Evolutionary conservation across 1,139 yeast species (phyloP).

Genomic region (Hyphopichia wangnamkhiaoensis): DNA sequence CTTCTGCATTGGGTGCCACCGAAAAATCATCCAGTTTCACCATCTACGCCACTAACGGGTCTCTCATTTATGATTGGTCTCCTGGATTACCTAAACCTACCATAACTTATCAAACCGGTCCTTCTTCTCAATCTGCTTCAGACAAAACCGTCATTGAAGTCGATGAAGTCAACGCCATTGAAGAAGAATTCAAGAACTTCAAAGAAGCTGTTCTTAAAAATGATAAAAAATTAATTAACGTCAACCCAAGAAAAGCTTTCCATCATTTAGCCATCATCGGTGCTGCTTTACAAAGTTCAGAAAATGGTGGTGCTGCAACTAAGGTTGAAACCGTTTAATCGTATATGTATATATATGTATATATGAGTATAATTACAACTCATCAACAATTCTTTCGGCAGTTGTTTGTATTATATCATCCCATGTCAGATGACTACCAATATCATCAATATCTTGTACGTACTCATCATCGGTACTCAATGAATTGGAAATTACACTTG

Average conservation of each 20-base stretch:
- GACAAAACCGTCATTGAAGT: conserved; percentile 50
- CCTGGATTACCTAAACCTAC: conserved; percentile 52
- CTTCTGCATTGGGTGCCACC: conserved; percentile 86
- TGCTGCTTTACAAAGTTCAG: conserved; percentile 76
- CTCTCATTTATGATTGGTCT: conserved; percentile 63
- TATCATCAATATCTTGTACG: not conserved
- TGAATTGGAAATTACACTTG: too few species aligned
- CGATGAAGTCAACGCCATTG: conserved; percentile 54
- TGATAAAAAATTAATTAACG: conserved; percentile 59
- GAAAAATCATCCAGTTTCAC: conserved; percentile 66
- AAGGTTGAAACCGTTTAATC: conserved; percentile 39
- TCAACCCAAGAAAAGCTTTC: conserved; percentile 75
- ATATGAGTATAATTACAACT: too few species aligned
- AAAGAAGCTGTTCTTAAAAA: conserved; percentile 65
- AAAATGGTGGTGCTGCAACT: conserved; percentile 58
- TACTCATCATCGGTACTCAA: not conserved
- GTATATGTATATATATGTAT: too few species aligned
- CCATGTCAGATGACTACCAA: not conserved
- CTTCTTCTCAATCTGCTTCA: conserved; percentile 43
- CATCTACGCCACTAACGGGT: conserved; percentile 78
- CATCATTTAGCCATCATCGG: conserved; percentile 89
- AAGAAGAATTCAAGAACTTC: conserved; percentile 71
- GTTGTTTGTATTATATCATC: conserved; percentile 6
- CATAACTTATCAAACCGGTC: conserved; percentile 47
- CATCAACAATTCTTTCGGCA: conserved; percentile 6